phyloP scores from a whole-genome alignment of 2,329 filamentous ascomycete species.

The Penicillium glabrum region DNA sequence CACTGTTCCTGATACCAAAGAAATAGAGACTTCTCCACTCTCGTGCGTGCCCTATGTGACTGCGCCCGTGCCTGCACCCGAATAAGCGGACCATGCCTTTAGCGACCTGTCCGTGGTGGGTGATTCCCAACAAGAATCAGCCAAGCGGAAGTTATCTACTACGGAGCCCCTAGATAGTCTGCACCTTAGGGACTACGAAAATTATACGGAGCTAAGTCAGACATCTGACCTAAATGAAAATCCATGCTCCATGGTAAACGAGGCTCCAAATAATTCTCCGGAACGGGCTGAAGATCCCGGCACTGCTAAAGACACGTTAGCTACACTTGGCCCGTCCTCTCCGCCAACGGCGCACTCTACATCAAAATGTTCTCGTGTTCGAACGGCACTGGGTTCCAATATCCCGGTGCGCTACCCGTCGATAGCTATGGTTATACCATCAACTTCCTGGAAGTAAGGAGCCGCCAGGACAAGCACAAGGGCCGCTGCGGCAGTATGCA shows the following conservation, averaged over 20 bases:
- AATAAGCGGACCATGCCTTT: conserved; percentile 8
- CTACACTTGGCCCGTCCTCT: neutral
- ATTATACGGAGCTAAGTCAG: neutral
- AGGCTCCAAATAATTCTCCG: neutral
- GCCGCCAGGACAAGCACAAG: conserved; percentile 4
- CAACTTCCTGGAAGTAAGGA: conserved; percentile 2
- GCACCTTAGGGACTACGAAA: neutral
- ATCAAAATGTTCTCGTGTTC: neutral
- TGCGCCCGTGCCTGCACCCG: neutral
- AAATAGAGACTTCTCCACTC: conserved; percentile 9
- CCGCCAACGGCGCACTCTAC: neutral
- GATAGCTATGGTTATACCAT: conserved; percentile 3
- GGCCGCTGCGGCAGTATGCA: conserved; percentile 5
- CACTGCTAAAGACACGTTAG: neutral
- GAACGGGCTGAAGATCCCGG: neutral
- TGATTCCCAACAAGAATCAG: conserved; percentile 6
- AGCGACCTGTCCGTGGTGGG: conserved; percentile 2
- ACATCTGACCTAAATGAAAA: neutral
- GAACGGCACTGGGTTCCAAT: neutral
- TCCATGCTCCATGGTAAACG: neutral
- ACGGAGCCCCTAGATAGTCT: neutral
- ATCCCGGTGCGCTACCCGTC: neutral
- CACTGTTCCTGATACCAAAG: conserved; percentile 8
- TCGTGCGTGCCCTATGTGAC: conserved; percentile 3
- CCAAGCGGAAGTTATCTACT: neutral